Evolutionary conservation across 2,329 filamentous ascomycete species (phyloP), one percentile per base, ranked within the genome.

Genomic region (Chaetomium globosum): DNA sequence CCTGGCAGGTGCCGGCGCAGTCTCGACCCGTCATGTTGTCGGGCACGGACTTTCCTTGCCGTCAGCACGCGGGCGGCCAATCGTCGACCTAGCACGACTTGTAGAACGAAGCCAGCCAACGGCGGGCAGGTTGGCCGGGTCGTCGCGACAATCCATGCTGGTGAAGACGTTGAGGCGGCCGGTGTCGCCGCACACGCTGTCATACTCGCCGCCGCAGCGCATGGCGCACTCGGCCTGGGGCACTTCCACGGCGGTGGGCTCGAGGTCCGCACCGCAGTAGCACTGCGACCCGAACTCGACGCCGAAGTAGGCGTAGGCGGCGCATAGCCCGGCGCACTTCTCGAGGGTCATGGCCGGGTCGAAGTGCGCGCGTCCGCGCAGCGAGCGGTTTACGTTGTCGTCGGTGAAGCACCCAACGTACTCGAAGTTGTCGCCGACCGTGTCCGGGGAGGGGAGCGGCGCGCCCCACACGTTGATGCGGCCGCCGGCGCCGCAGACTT

Each of bases 1-100:
- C 67, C n/a, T 36, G 19, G 64, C 68, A 71, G 23, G 59, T 66
- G 16, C 21, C 53, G 23, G 69, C 63, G 46, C 70, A 71, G 7
- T 61, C 63, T 68, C 64, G 30, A 68, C 65, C 65, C 4, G 70
- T 70, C 68, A 71, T 70, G 59, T 89, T 66, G 72, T 89, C 61
- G 85, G 85, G 88, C 73, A 55, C 63, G 58, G 30, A 51, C 23
- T 23, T 55, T 59, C 4, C 52, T 23, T 43, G 39, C 65, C 23
- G 52, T 51, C 33, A 71, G 65, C 30, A 59, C 39, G 21, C 69
- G 65, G 33, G 16, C n/a, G 54, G 10, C n/a, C 31, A 46, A 46
- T 64, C 36, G 51, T 71, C 69, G 31, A 58, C 63, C 59, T 58
- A 60, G 63, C 69, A 71, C 6, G 56, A 60, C 33, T 61, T 26